phyloP scores from a whole-genome alignment of 2,329 filamentous ascomycete genomes.

The Ustulina deusta region DNA sequence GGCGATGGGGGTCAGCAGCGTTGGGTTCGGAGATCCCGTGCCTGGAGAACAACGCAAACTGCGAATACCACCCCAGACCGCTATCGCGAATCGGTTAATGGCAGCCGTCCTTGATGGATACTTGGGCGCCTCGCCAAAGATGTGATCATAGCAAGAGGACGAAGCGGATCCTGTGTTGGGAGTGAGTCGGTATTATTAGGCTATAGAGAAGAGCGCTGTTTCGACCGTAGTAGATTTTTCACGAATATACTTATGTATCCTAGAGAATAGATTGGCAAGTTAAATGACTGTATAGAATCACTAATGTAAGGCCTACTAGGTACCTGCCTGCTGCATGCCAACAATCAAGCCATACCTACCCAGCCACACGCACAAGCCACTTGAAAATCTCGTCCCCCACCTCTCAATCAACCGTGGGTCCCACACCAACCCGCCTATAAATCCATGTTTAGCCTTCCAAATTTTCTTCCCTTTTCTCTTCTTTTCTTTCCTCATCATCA shows the following conservation, averaged over 20 bases:
- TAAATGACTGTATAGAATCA: neutral
- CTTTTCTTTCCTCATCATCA: conserved; percentile 53
- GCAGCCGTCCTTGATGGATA: conserved; percentile 68
- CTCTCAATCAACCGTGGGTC: conserved; percentile 7
- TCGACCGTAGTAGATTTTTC: neutral
- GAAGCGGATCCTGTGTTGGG: neutral
- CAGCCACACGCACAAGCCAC: conserved; percentile 27
- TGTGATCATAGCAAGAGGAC: conserved; percentile 15
- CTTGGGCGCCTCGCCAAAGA: conserved; percentile 34
- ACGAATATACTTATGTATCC: neutral
- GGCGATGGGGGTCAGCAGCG: conserved; percentile 74
- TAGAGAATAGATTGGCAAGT: neutral
- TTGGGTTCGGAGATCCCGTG: conserved; percentile 70
- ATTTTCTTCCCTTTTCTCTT: conserved; percentile 36
- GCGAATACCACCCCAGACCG: conserved; percentile 84
- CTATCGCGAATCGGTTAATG: conserved; percentile 92
- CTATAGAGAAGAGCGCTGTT: conserved; percentile 10
- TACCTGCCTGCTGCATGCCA: neutral
- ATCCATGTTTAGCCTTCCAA: conserved; percentile 12
- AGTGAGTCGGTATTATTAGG: neutral
- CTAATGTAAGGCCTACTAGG: too few relatives aligned
- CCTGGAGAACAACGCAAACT: conserved; percentile 79
- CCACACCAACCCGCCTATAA: conserved; percentile 30
- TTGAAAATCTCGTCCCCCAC: conserved; percentile 34
- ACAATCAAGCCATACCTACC: neutral